These are phyloP conservation scores for Fomitopsis schrenkii DNA, from an alignment of 1,284 basidiomycete genomes.

Conservation along the genomic window DNA sequence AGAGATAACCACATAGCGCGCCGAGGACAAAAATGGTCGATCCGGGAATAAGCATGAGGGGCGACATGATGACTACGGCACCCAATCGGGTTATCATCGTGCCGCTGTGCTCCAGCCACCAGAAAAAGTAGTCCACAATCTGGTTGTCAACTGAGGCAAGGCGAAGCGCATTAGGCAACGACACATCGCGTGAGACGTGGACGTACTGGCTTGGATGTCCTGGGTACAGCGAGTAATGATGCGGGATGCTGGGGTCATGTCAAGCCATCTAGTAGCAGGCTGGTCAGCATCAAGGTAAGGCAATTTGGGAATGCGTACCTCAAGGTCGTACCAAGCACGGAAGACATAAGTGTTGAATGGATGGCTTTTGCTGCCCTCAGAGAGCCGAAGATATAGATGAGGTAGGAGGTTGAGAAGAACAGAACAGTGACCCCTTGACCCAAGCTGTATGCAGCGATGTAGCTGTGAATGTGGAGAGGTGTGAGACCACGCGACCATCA, in stretches of 20 bases:
- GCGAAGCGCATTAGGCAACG: no score
- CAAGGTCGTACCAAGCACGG: constrained; percentile 53
- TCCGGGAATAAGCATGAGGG: constrained; percentile 36
- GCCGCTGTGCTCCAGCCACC: constrained; percentile 21
- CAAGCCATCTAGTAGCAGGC: constrained; percentile 37
- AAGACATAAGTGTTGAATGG: constrained; percentile 50
- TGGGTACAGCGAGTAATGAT: constrained; percentile 57
- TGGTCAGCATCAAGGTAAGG: constrained; percentile 16
- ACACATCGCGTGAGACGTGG: background rate
- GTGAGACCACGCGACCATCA: background rate
- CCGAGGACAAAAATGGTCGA: constrained; percentile 40
- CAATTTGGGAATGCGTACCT: constrained; percentile 25
- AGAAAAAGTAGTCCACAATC: constrained; percentile 24
- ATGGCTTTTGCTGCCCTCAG: constrained; percentile 53
- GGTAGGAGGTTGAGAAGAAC: constrained; percentile 23
- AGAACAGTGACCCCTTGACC: constrained; percentile 29
- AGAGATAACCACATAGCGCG: constrained; percentile 41
- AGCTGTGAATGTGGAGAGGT: constrained; percentile 26
- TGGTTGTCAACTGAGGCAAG: constrained; percentile 23
- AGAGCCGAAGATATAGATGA: constrained; percentile 37
- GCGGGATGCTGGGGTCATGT: constrained; percentile 53
- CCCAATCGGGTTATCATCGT: constrained; percentile 28
- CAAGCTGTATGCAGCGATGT: constrained; percentile 39
- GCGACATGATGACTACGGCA: constrained; percentile 42
- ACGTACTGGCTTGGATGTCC: constrained; percentile 43